These are phyloP conservation scores for Rhodotorula taiwanensis DNA, from an alignment of 768 basidiomycete genomes.

Conservation along the genomic window DNA sequence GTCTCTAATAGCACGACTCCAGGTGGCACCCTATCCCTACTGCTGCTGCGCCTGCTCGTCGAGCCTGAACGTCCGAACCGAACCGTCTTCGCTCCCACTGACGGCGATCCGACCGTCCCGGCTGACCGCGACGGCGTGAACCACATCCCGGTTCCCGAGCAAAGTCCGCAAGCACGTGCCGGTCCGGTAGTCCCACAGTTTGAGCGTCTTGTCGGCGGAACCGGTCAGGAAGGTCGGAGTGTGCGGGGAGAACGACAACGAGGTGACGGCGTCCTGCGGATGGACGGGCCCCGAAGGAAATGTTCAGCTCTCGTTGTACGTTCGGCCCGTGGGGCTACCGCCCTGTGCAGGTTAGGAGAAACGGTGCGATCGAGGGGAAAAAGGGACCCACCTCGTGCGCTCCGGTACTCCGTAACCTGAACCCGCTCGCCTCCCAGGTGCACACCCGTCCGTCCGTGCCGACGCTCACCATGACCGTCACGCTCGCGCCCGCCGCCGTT, in stretches of 20 bases:
- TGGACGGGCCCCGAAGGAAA: no score
- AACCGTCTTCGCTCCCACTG: slow-evolving; percentile 84
- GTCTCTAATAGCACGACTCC: not conserved
- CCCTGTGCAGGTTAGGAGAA: no score
- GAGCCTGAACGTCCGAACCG: slow-evolving; percentile 67
- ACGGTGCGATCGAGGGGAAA: no score
- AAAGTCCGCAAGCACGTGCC: slow-evolving; percentile 71
- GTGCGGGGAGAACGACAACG: slow-evolving; percentile 61
- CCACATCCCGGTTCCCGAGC: slow-evolving; percentile 69
- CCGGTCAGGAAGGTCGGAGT: slow-evolving; percentile 70
- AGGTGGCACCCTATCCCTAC: not conserved
- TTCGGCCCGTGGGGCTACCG: no score
- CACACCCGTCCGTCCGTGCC: slow-evolving; percentile 90
- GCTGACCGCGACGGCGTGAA: slow-evolving; percentile 69
- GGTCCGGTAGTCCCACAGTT: slow-evolving; percentile 87
- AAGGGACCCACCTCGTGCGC: slow-evolving; percentile 67
- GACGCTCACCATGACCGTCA: slow-evolving; percentile 65
- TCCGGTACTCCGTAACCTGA: slow-evolving; percentile 71
- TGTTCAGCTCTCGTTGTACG: no score
- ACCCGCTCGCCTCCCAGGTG: slow-evolving; percentile 88
- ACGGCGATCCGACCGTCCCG: slow-evolving; percentile 63
- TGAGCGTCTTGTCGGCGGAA: slow-evolving; percentile 76
- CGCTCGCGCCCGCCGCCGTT: slow-evolving; percentile 46
- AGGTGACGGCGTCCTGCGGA: slow-evolving; percentile 75
- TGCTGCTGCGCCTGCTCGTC: not conserved